Evolutionary conservation across 208 protist genomes (phyloP), one percentile per base, ranked within the genome.

Genomic region (Leptomonas pyrrhocoris): DNA sequence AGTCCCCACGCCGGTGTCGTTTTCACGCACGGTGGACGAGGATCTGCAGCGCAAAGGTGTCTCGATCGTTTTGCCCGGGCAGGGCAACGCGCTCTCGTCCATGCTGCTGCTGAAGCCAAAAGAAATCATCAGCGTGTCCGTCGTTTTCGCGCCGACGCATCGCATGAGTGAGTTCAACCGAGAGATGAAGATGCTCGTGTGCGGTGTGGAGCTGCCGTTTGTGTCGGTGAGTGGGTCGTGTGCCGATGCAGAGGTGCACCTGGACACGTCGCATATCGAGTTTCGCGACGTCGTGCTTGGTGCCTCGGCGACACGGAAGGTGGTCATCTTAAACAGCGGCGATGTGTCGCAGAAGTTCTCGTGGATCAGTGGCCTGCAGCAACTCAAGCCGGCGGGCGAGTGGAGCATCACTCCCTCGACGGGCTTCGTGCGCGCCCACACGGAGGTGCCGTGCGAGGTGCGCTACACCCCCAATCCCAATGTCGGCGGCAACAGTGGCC

Each of bases 301-400:
- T 45, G 83, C 89, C 28, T 74, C 83, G 0, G 68, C 91, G 15
- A 92, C 84, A 27, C 78, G 88, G 2, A 79, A 81, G 15, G 75
- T 98, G 43, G 74, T 95, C 36, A 89, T 99, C 43, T 88, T 98
- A 73, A 99, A 99, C 83, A 96, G 89, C 60, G 97, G 98, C 46
- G 97, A 99, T 77, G 86, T 99, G 34, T 84, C 92, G 16, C 91
- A 96, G 65, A 87, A 89, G 54, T 99, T 98, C 77, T 81, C 68
- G 59, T 98, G 96, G 93, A 76, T 90, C 42, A 67, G 54, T 42
- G 53, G 63, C 42, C 46, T 73, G 21, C 64, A 80, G 34, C 67
- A 73, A 43, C 57, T 74, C 40, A 48, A 56, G 30, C 58, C 62
- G 15, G 40, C n/a, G 8, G 43, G 56, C 49, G 90, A 98, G 68